These are phyloP conservation scores for Brassica rapa DNA, from an alignment of 345 rosid species.

Conservation along the genomic window DNA sequence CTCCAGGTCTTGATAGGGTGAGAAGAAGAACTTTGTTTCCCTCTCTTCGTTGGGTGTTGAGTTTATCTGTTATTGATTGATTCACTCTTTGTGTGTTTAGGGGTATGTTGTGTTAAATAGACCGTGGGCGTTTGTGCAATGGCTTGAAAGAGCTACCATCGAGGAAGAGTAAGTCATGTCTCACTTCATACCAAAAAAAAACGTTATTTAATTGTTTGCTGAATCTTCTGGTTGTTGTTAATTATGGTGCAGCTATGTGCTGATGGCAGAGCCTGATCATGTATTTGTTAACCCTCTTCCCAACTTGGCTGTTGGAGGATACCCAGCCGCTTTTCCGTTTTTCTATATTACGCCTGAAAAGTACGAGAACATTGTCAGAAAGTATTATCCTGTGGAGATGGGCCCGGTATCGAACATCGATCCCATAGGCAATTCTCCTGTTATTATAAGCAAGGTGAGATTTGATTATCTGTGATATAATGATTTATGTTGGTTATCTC, in stretches of 20 bases:
- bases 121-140: slow-evolving; percentile 99
- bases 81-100: slow-evolving; percentile 44
- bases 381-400: slow-evolving; percentile 66
- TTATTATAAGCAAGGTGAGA: slow-evolving; percentile 73
- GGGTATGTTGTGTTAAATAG: slow-evolving; percentile 95
- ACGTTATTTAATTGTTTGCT: slow-evolving; percentile 1
- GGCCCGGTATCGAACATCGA: slow-evolving; percentile 77
- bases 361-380: slow-evolving; percentile 57
- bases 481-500: slow-evolving; percentile 8
- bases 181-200: neutral
- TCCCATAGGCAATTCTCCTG: slow-evolving; percentile 93
- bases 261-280: slow-evolving; percentile 99
- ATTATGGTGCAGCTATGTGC: slow-evolving; percentile 62
- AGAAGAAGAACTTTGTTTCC: neutral
- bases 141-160: slow-evolving; percentile 89
- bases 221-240: neutral
- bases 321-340: slow-evolving; percentile 87
- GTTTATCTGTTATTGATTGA: neutral
- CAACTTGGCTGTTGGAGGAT: slow-evolving; percentile 67
- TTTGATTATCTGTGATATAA: neutral
- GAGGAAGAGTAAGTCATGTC: slow-evolving; percentile 77
- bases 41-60: neutral
- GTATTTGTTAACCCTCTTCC: slow-evolving; percentile 80
- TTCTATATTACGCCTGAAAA: slow-evolving; percentile 80
- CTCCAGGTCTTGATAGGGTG: slow-evolving; percentile 85